Evolutionary conservation across 2,329 filamentous ascomycete species (phyloP).

Genomic region (Nemania bipapillata): DNA sequence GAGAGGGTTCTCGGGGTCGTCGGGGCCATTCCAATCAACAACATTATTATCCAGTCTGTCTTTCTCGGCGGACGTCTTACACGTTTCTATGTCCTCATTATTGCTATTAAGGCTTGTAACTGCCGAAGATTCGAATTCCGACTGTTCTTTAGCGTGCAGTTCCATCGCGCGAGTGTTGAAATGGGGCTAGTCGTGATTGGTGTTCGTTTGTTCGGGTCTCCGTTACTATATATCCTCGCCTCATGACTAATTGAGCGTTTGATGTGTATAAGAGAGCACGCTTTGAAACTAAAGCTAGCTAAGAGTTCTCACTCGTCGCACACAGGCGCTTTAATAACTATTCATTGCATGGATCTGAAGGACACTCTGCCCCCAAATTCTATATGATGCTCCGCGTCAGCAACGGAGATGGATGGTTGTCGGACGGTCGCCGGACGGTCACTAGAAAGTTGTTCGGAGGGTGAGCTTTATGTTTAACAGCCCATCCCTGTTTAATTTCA

Average conservation of each 20-base stretch:
- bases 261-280: no score
- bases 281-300: no score
- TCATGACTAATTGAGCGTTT: not conserved
- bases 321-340: not conserved
- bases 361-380: not conserved
- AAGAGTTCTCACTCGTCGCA: not conserved
- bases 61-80: conserved; percentile 2
- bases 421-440: conserved; percentile 18
- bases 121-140: not conserved
- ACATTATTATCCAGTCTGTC: conserved; percentile 4
- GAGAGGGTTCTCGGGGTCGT: conserved; percentile 30
- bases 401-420: not conserved
- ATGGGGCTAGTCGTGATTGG: not conserved
- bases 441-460: not conserved
- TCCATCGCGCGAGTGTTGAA: not conserved
- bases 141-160: not conserved
- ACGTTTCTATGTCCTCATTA: conserved; percentile 6
- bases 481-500: not conserved
- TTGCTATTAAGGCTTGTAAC: not conserved
- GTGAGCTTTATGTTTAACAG: not conserved
- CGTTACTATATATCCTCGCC: not conserved
- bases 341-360: not conserved
- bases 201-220: not conserved
- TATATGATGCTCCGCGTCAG: not conserved
- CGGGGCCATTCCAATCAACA: conserved; percentile 33